A percentile compares a stretch with the other conserved stretches of the same genome.
These are phyloP conservation scores for Garcia nutans DNA, from an alignment of 345 rosid species.

Conservation along the genomic window DNA sequence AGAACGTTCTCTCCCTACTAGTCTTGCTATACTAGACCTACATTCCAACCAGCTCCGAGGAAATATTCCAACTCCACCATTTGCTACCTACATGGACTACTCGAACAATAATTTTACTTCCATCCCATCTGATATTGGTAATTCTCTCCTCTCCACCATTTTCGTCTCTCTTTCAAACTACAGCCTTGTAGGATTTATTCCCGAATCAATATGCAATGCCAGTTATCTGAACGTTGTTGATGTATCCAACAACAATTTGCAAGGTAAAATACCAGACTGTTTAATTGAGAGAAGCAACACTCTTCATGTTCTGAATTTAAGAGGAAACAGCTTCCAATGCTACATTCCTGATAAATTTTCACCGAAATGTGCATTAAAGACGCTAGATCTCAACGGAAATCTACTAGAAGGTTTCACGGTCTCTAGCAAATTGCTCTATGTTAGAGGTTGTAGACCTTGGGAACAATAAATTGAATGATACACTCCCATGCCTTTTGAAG, in stretches of 20 bases:
- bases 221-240: conserved; percentile 24
- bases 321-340: conserved; percentile 26
- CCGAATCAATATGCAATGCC: conserved; percentile 33
- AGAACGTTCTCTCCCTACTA: conserved; percentile 8
- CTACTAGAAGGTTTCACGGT: conserved; percentile 38
- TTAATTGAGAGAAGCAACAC: neutral
- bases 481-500: conserved; percentile 39
- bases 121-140: conserved; percentile 27
- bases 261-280: conserved; percentile 30
- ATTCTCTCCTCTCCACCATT: neutral
- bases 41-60: conserved; percentile 34
- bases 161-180: conserved; percentile 42
- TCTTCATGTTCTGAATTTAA: conserved; percentile 35
- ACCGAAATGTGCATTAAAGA: conserved; percentile 9
- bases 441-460: conserved; percentile 44
- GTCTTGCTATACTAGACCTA: conserved; percentile 23
- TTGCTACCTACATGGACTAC: conserved; percentile 26
- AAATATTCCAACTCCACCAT: conserved; percentile 14
- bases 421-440: conserved; percentile 24
- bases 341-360: conserved; percentile 21
- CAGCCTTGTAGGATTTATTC: conserved; percentile 33
- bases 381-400: conserved; percentile 42
- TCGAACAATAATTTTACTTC: conserved; percentile 30
- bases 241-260: conserved; percentile 40
- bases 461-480: conserved; percentile 31